Evolutionary conservation across 202 grass and related monocot genomes (phyloP).

Genomic region (Hordeum pubiflorum): DNA sequence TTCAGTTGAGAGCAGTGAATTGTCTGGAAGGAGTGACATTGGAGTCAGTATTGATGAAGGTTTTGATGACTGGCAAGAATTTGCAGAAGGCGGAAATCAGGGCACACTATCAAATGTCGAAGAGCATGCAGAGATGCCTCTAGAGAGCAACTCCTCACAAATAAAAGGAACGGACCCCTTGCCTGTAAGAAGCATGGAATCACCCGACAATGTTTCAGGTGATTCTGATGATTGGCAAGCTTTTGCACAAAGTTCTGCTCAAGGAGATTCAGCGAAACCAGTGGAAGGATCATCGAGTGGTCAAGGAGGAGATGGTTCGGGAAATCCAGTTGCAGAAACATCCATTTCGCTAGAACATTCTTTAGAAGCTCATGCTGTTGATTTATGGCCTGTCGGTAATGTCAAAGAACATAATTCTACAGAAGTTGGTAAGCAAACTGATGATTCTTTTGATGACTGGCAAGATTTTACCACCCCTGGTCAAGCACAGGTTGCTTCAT

Average conservation of each 20-base stretch:
- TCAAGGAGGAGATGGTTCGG: background rate
- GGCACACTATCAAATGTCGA: slow-evolving; percentile 8
- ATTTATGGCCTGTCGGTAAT: slow-evolving; percentile 48
- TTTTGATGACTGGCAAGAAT: slow-evolving; percentile 67
- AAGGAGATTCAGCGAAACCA: slow-evolving; percentile 25
- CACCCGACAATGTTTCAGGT: slow-evolving; percentile 27
- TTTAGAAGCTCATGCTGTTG: slow-evolving; percentile 38
- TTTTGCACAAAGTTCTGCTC: slow-evolving; percentile 54
- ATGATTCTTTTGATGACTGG: slow-evolving; percentile 60
- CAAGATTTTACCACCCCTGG: slow-evolving; percentile 56
- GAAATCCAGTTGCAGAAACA: slow-evolving; percentile 18
- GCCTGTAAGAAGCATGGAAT: slow-evolving; percentile 30
- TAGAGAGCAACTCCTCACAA: slow-evolving; percentile 15
- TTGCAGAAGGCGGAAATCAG: slow-evolving; percentile 34
- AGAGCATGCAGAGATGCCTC: slow-evolving; percentile 18
- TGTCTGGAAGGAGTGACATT: slow-evolving; percentile 21
- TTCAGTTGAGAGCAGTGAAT: slow-evolving; percentile 14
- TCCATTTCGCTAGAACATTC: slow-evolving; percentile 13
- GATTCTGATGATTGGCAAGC: slow-evolving; percentile 46
- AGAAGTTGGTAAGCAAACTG: slow-evolving; percentile 29
- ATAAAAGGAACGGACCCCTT: slow-evolving; percentile 30
- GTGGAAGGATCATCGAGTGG: slow-evolving; percentile 17
- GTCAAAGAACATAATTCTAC: slow-evolving; percentile 18
- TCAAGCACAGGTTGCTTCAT: slow-evolving; percentile 26
- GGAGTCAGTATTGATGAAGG: slow-evolving; percentile 36